These are phyloP conservation scores for Prunus campanulata DNA, from an alignment of 306 rosid species.

Conservation along the genomic window DNA sequence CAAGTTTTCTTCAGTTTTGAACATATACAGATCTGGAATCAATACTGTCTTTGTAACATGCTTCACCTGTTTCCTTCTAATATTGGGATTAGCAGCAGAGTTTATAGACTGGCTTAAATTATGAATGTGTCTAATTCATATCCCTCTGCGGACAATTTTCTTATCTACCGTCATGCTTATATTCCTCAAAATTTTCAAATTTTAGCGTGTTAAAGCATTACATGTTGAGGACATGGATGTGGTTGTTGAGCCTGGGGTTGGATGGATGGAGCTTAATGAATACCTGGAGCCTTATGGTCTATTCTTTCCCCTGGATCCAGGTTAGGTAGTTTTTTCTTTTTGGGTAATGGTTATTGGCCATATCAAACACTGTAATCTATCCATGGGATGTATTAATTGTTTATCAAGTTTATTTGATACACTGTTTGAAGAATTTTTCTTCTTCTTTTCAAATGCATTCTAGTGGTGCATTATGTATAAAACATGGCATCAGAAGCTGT, in stretches of 20 bases:
- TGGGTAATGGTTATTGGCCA: not conserved
- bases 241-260: slow-evolving; percentile 95
- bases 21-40: not conserved
- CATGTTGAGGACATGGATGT: slow-evolving; percentile 95
- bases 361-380: not conserved
- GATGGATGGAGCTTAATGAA: slow-evolving; percentile 98
- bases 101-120: not conserved
- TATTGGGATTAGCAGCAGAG: not conserved
- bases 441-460: not conserved
- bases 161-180: slow-evolving; percentile 25
- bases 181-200: slow-evolving; percentile 20
- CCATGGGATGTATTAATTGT: not conserved
- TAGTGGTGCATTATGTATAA: not conserved
- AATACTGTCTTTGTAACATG: not conserved
- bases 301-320: slow-evolving; percentile 99
- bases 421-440: not conserved
- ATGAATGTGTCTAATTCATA: not conserved
- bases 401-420: not conserved
- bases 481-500: not conserved
- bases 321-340: slow-evolving; percentile 38
- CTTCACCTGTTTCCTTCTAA: not conserved
- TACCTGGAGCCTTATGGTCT: slow-evolving; percentile 90
- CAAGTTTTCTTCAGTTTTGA: not conserved
- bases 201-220: slow-evolving; percentile 68
- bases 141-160: not conserved